Conservation (phyloP, 805 yeast species). For the Kluyveromyces nonfermentans region DNA sequence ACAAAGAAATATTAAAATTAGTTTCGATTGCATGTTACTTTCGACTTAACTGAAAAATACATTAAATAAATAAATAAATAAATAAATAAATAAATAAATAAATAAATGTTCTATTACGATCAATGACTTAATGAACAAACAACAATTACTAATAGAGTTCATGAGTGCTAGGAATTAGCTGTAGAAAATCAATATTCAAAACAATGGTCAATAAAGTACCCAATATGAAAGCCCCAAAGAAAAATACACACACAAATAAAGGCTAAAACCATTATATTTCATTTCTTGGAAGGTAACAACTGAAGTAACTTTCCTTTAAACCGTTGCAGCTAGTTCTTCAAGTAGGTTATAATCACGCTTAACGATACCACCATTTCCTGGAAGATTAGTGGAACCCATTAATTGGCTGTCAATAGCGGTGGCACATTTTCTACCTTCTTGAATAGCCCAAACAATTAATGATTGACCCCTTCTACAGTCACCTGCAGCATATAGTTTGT, state of each 20-base stretch:
- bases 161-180: no score
- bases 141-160: not conserved
- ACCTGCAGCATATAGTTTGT: constrained; percentile 88
- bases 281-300: not conserved
- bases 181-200: no score
- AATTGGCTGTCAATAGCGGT: constrained; percentile 77
- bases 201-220: not conserved
- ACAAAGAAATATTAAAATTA: no score
- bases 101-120: not conserved
- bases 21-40: no score
- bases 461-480: constrained; percentile 99
- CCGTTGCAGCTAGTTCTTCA: constrained; percentile 65
- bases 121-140: not conserved
- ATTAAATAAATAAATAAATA: no score
- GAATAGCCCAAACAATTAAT: constrained; percentile 97
- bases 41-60: no score
- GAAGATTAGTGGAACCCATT: constrained; percentile 72
- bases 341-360: constrained; percentile 70
- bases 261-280: not conserved
- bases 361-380: constrained; percentile 89
- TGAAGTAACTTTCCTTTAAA: constrained; percentile 19
- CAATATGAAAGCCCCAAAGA: not conserved
- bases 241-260: not conserved
- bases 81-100: not conserved
- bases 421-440: constrained; percentile 98